phyloP scores from a whole-genome alignment of 2,329 filamentous ascomycete species.

The Colletotrichum tamarilloi region DNA sequence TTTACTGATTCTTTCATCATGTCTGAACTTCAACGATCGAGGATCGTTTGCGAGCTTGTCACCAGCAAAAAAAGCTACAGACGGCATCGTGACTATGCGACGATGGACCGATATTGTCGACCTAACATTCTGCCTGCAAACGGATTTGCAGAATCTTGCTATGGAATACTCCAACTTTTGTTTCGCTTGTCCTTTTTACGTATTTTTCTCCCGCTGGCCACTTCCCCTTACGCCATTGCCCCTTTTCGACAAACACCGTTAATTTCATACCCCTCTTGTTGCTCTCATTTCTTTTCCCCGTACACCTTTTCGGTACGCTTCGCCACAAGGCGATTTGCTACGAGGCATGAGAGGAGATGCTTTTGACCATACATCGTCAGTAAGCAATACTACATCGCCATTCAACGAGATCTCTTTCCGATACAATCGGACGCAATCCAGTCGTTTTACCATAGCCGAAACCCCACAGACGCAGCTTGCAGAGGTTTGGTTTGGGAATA shows the following conservation, averaged over 20 bases:
- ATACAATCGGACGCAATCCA: not conserved
- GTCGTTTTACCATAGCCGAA: not conserved
- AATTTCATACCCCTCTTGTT: not conserved
- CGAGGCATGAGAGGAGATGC: not conserved
- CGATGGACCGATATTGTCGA: constrained; percentile 27
- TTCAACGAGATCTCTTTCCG: too few species aligned
- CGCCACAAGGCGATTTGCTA: not conserved
- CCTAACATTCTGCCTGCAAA: constrained; percentile 25
- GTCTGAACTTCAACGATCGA: constrained; percentile 8
- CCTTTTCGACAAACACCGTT: not conserved
- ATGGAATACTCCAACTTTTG: constrained; percentile 20
- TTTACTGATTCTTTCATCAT: not conserved
- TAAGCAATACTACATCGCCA: not conserved
- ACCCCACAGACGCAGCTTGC: not conserved
- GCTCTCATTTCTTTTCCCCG: too few species aligned
- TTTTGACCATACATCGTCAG: not conserved
- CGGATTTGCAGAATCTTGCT: constrained; percentile 27
- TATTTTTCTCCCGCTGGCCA: constrained; percentile 27
- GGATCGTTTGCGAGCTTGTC: not conserved
- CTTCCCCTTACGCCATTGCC: constrained; percentile 1
- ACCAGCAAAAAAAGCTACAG: not conserved
- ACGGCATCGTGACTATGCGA: not conserved
- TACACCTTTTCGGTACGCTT: not conserved
- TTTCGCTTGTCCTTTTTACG: constrained; percentile 30
- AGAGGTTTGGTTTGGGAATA: not conserved